phyloP scores from a whole-genome alignment of 2,329 filamentous ascomycete species.

The Epichloe brachyelytri region DNA sequence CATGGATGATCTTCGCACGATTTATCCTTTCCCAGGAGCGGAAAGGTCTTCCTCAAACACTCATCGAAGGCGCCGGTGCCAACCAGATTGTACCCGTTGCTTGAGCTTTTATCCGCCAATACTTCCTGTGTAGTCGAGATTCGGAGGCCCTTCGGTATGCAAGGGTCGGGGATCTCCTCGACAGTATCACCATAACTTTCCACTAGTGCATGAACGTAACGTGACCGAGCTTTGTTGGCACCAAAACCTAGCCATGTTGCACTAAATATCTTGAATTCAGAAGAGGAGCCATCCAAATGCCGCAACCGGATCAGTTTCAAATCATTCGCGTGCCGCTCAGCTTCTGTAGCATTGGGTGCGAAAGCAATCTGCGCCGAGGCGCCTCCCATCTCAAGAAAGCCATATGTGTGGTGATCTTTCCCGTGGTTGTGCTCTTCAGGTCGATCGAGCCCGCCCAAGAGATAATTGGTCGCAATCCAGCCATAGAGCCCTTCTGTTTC shows the following conservation, averaged over 20 bases:
- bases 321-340: constrained; percentile 78
- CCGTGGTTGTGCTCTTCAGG: constrained; percentile 66
- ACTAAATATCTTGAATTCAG: constrained; percentile 85
- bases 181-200: constrained; percentile 47
- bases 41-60: constrained; percentile 70
- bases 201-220: constrained; percentile 69
- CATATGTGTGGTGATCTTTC: constrained; percentile 85
- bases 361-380: constrained; percentile 97
- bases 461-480: constrained; percentile 94
- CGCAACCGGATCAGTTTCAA: constrained; percentile 76
- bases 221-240: constrained; percentile 79
- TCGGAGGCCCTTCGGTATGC: constrained; percentile 65
- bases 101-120: constrained; percentile 18
- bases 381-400: constrained; percentile 96
- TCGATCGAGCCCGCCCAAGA: constrained; percentile 79
- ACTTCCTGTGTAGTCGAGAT: constrained; percentile 55
- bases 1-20: constrained; percentile 76
- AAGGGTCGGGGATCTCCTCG: constrained; percentile 75
- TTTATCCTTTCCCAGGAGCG: constrained; percentile 78
- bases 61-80: constrained; percentile 82
- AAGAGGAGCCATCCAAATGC: constrained; percentile 61
- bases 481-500: constrained; percentile 94
- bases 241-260: constrained; percentile 96
- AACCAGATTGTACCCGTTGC: constrained; percentile 42
- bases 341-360: constrained; percentile 83